Conservation (phyloP, 768 basidiomycete genomes). For the Tylopilus rubrobrunneus region DNA sequence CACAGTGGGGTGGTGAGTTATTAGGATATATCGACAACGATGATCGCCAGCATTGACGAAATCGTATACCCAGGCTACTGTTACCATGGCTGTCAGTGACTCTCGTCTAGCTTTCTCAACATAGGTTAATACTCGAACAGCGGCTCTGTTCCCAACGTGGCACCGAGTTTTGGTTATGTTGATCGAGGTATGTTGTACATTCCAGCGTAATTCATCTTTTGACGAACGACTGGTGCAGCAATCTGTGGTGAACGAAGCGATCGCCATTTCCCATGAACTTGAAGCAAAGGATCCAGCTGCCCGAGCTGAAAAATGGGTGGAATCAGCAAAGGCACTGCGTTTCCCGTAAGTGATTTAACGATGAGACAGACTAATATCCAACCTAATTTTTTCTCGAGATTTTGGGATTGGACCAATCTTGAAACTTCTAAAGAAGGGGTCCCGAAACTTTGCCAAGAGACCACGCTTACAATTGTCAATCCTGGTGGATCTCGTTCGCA, state of each 20-base stretch:
- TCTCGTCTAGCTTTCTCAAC: neutral
- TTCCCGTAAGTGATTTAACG: slow-evolving; percentile 15
- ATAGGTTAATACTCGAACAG: slow-evolving; percentile 7
- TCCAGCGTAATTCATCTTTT: neutral
- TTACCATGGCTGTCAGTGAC: slow-evolving; percentile 15
- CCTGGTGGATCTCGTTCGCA: neutral
- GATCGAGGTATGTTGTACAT: slow-evolving; percentile 5
- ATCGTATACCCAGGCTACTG: slow-evolving; percentile 13
- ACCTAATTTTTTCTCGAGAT: neutral
- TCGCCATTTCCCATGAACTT: slow-evolving; percentile 9
- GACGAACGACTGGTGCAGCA: slow-evolving; percentile 3
- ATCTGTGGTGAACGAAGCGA: slow-evolving; percentile 14
- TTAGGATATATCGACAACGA: neutral
- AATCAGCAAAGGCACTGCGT: slow-evolving; percentile 12
- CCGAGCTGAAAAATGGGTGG: slow-evolving; percentile 7
- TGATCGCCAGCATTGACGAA: neutral
- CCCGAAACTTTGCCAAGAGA: slow-evolving; percentile 1
- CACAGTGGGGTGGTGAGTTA: slow-evolving; percentile 9
- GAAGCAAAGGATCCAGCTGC: neutral
- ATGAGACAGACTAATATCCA: neutral
- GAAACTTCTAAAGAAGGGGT: slow-evolving; percentile 4
- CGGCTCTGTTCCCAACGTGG: slow-evolving; percentile 22
- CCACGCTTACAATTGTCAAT: neutral
- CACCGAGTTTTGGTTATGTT: slow-evolving; percentile 15
- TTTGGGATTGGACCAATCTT: slow-evolving; percentile 16